Conservation (phyloP, 805 yeast genomes). For the Ogataea paradorogensis region DNA sequence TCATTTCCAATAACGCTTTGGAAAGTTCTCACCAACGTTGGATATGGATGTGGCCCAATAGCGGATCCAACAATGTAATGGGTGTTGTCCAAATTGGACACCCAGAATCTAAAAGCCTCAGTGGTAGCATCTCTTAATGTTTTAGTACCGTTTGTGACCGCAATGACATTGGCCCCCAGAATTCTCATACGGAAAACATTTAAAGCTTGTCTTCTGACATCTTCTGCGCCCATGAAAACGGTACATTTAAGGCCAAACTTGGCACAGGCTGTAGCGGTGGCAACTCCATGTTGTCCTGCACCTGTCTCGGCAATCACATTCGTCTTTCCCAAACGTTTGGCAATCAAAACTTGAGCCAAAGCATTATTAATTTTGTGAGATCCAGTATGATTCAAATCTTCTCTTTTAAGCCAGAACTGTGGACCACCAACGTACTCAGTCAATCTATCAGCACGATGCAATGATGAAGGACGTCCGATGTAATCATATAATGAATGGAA, state of each 20-base stretch:
- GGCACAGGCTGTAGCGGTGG: conserved; percentile 90
- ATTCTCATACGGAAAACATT: conserved; percentile 97
- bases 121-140: conserved; percentile 97
- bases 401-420: conserved; percentile 96
- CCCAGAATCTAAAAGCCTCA: conserved; percentile 97
- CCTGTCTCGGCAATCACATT: conserved; percentile 87
- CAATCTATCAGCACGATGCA: conserved; percentile 88
- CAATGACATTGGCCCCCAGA: conserved; percentile 91
- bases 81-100: conserved; percentile 76
- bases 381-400: conserved; percentile 89
- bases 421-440: conserved; percentile 92
- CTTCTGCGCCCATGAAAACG: conserved; percentile 99
- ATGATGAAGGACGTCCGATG: conserved; percentile 94
- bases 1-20: conserved; percentile 96
- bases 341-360: conserved; percentile 75
- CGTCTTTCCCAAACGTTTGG: conserved; percentile 73
- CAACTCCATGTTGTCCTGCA: conserved; percentile 93
- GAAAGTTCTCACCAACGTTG: conserved; percentile 96
- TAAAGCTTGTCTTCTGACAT: conserved; percentile 96
- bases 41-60: conserved; percentile 99
- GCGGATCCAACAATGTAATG: conserved; percentile 98
- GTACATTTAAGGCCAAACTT: conserved; percentile 91
- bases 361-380: conserved; percentile 87
- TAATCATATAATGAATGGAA: conserved; percentile 79
- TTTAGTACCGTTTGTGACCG: conserved; percentile 91